Base-by-base conservation (phyloP, 495 filamentous ascomycete genomes). In the Xylaria castorea region DNA sequence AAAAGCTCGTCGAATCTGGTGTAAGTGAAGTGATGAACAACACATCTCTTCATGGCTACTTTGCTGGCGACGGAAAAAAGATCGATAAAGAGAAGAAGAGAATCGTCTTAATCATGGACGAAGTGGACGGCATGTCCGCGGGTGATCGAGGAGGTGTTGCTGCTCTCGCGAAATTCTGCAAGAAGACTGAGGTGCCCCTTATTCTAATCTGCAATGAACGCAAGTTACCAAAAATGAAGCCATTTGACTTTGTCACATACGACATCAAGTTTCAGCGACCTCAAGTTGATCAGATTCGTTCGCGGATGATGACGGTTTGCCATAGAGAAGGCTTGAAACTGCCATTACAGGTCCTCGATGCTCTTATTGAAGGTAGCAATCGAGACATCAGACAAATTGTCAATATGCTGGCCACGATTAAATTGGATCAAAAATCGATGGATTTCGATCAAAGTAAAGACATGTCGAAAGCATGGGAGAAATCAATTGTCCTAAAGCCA, bases 191-290 rank as follows among this genome's bases (percentile, higher is more conserved):
- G 74, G 91, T 99, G 38, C 96, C 96, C 1, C 92, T 99, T 74
- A 98, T 99, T 72, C 86, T 98, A 44, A 97, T 99, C 75, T 99
- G 97, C 86, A 99, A 99, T 77, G 96, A 99, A 76, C 91, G 96
- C 73, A 91, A 87, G 71, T 82, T 93, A 64, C 96, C 91, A 46
- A 99, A 99, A 87, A 98, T 99, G 96, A 98, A 94, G 82, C 96
- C 96, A 0, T 98, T 99, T 77, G 94, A 98, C 76, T 83, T 85
- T 73, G 90, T 95, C 68, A 91, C 92, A 25, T 93, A 86, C 77
- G 94, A 97, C 67, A 80, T 99, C 71, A 91, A 91, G 22, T 99
- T 99, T 84, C 87, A 90, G 75, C 92, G 95, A 32, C 96, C 96
- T 30, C 97, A 94, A 2, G 90, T 92, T 12, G 93, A 97, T 58